Conservation (phyloP, 805 yeast genomes). For the Nakazawaea holstii region DNA sequence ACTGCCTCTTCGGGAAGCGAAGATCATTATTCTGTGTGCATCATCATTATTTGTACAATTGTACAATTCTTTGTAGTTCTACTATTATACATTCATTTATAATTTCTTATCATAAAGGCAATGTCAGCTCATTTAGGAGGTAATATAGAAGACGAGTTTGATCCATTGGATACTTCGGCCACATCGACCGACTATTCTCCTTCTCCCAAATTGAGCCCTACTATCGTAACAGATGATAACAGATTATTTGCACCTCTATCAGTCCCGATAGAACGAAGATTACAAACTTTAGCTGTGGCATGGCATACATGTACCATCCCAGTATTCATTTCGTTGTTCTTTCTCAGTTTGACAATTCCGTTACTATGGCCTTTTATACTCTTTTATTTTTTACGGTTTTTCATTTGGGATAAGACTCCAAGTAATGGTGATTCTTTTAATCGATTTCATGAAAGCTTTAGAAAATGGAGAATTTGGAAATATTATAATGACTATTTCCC, state of each 20-base stretch:
- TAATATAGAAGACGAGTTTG: neutral
- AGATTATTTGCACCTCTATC: slow-evolving; percentile 49
- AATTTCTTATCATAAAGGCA: too few relatives aligned
- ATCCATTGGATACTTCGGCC: slow-evolving; percentile 7
- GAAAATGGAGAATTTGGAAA: slow-evolving; percentile 57
- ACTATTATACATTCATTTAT: too few relatives aligned
- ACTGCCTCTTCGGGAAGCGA: too few relatives aligned
- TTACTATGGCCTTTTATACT: slow-evolving; percentile 62
- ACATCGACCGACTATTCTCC: slow-evolving; percentile 6
- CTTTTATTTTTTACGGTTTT: slow-evolving; percentile 58
- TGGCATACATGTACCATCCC: slow-evolving; percentile 76
- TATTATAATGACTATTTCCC: slow-evolving; percentile 81
- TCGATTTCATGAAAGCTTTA: slow-evolving; percentile 51
- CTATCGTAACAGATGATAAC: slow-evolving; percentile 3
- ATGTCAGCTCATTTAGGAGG: too few relatives aligned
- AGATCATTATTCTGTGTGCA: too few relatives aligned
- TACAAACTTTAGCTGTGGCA: slow-evolving; percentile 63
- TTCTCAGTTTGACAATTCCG: slow-evolving; percentile 54
- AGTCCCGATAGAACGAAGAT: slow-evolving; percentile 51
- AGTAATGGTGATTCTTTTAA: slow-evolving; percentile 64
- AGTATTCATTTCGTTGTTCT: slow-evolving; percentile 44
- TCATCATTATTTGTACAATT: too few relatives aligned
- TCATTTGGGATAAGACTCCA: slow-evolving; percentile 58
- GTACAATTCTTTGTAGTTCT: too few relatives aligned
- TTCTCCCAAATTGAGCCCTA: slow-evolving; percentile 2